Base-by-base conservation (phyloP, 2,329 filamentous ascomycete genomes). In the Diaporthe nobilis region DNA sequence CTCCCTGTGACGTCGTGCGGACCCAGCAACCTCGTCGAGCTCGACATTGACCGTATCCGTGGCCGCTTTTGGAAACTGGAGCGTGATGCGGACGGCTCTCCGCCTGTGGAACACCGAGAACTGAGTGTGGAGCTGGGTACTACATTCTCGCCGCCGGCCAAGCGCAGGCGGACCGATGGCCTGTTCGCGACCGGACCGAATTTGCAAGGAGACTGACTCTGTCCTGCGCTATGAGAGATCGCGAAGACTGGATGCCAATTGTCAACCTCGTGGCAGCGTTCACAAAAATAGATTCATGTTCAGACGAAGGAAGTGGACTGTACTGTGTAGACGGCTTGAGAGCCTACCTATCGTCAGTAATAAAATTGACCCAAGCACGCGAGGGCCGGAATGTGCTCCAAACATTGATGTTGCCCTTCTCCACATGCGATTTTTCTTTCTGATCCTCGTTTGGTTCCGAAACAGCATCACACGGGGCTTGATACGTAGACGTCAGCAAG, bases 1-100 rank as follows among this genome's bases (percentile, higher is more conserved):
- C 31, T 72, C 22, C 70, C 44, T 8, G 25, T 72, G 15, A 61
- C 57, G 3, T 61, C 70, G 15, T 49, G 58, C 13, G 70, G 70
- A 31, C 58, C 70, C 2, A 61, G 58, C 31, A 61, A 72, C 31
- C 70, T 72, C 10, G 42, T 61, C n/a, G 70, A 72, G 70, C 70
- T 72, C 15, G 70, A 72, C 9, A 61, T 49, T 12, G 70, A 72
- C 42, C 55, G 47, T 20, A 25, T 72, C 22, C 42, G 47, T n/a
- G 70, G 55, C 42, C 57, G 70, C 0, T 42, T 22, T 7, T 71
- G 68, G 68, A 49, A 8, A 10, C 2, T 71, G 4, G 68, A 71
- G 20, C 28, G 31, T 12, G 28, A 65, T 22, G 6, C 6, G 9
- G 17, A 65, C 28, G 15, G 15, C 1, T 12, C 39, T 17, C 12